Evolutionary conservation across 345 rosid species (phyloP), one percentile per base, ranked within the genome.

Genomic region (Salix purpurea): DNA sequence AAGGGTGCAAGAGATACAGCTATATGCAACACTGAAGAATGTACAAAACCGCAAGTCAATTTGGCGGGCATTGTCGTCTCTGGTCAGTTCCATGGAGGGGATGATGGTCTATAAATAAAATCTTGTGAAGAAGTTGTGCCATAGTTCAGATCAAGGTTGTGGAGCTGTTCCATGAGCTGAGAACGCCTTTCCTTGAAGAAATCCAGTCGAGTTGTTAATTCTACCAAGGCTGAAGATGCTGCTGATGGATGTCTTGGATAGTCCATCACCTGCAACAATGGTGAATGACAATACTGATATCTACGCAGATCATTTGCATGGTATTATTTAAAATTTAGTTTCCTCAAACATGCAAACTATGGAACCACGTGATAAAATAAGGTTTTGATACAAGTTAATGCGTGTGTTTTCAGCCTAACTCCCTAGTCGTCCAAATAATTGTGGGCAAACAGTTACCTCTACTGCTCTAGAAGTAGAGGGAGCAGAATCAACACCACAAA

Each of bases 171-270:
- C 94, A 96, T 96, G 7, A 96, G 90, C 83, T 96, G 98, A 28
- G 99, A 91, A 56, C 99, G 96, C 82, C 96, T 88, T 87, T 96
- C 98, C 88, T 96, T 93, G 92, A 96, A 96, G 84, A 91, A 96
- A 84, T 96, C 99, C 18, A 96, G 98, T n/a, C 98, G 93, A 7
- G 91, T 87, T 30, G 98, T 96, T 85, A 96, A 82, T 86, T 96
- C 97, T 74, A 93, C 96, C 78, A 96, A 76, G 58, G 99, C 96
- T 36, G 98, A 91, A 75, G 99, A 90, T 46, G 97, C 90, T 26
- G 90, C 85, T 30, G 94, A 76, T 11, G 90, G 96, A 78, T 91
- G 96, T 82, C 94, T 89, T n/a, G 92, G 85, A 80, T 88, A 90
- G 60, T 96, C 99, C 76, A 81, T 84, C 75, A 81, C 83, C 99